Percentiles rank a stretch among this genome's conserved stretches.
phyloP scores from a whole-genome alignment of 78 protist genomes.

The Carpediemonas membranifera region DNA sequence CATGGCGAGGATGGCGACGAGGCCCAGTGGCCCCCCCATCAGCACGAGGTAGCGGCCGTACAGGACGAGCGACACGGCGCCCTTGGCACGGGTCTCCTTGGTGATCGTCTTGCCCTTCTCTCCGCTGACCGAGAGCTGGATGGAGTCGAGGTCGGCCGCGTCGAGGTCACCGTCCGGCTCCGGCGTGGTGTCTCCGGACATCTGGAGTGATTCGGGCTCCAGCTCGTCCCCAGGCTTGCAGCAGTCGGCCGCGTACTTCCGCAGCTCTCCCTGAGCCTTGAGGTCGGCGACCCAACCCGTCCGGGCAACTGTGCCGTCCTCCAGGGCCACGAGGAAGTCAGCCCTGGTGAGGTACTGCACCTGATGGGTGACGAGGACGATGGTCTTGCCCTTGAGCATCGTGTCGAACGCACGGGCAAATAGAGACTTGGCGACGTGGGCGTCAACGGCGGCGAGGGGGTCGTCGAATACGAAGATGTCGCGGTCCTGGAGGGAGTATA shows the following conservation, averaged over 20 bases:
- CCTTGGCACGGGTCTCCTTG: background rate
- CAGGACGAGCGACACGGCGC: background rate
- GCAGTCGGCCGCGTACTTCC: background rate
- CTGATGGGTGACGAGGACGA: slow-evolving; percentile 73
- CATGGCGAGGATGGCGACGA: too few relatives aligned
- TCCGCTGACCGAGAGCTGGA: background rate
- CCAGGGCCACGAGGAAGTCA: slow-evolving; percentile 34
- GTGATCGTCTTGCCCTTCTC: background rate
- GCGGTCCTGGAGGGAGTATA: slow-evolving; percentile 51
- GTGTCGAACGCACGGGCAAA: slow-evolving; percentile 33
- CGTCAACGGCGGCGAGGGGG: slow-evolving; percentile 48
- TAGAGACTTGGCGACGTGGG: slow-evolving; percentile 56
- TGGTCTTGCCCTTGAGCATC: slow-evolving; percentile 23
- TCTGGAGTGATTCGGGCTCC: too few relatives aligned
- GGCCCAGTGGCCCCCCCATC: too few relatives aligned
- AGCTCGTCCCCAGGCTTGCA: too few relatives aligned
- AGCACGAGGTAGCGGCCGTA: too few relatives aligned
- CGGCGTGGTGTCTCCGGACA: too few relatives aligned
- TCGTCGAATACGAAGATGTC: slow-evolving; percentile 73
- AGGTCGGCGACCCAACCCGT: too few relatives aligned
- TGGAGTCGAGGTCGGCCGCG: background rate
- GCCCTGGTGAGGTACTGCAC: slow-evolving; percentile 21
- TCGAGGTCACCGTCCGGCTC: too few relatives aligned
- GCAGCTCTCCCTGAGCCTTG: too few relatives aligned
- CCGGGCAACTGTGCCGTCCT: slow-evolving; percentile 44